phyloP scores from a whole-genome alignment of 371 early-diverging fungal genomes.

The Blakeslea trispora region DNA sequence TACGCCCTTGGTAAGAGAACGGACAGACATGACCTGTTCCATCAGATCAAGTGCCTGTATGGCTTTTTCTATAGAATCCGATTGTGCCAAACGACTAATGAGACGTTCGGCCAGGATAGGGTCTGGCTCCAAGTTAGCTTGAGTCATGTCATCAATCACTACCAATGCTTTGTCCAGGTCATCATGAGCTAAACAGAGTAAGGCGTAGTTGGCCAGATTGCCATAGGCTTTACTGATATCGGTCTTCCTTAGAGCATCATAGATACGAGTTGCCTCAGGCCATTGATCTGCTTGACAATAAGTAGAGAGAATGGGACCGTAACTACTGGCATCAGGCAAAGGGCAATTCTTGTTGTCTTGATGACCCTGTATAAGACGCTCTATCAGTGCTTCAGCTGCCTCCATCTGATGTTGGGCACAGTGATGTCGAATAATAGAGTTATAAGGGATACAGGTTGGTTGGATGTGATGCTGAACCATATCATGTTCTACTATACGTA shows the following conservation, averaged over 20 bases:
- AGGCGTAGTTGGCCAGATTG: conserved; percentile 48
- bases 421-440: conserved; percentile 49
- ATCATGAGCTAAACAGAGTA: conserved; percentile 34
- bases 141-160: conserved; percentile 41
- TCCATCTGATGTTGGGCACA: conserved; percentile 32
- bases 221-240: conserved; percentile 52
- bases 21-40: conserved; percentile 32
- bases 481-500: conserved; percentile 41
- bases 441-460: conserved; percentile 46
- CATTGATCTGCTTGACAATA: conserved; percentile 34
- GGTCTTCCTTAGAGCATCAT: conserved; percentile 33
- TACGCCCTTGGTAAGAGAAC: conserved; percentile 28
- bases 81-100: conserved; percentile 22
- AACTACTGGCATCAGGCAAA: conserved; percentile 46
- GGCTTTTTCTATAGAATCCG: conserved; percentile 17
- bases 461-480: conserved; percentile 38
- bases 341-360: conserved; percentile 24
- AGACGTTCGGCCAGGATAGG: conserved; percentile 38
- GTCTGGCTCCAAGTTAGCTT: conserved; percentile 45
- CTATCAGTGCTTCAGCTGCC: conserved; percentile 35
- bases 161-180: conserved; percentile 9
- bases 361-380: conserved; percentile 12
- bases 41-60: conserved; percentile 29
- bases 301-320: conserved; percentile 49
- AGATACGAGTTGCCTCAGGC: conserved; percentile 33